Evolutionary conservation across 1,284 basidiomycete genomes (phyloP), one percentile per base, ranked within the genome.

Genomic region (Trichosporon ovoides): DNA sequence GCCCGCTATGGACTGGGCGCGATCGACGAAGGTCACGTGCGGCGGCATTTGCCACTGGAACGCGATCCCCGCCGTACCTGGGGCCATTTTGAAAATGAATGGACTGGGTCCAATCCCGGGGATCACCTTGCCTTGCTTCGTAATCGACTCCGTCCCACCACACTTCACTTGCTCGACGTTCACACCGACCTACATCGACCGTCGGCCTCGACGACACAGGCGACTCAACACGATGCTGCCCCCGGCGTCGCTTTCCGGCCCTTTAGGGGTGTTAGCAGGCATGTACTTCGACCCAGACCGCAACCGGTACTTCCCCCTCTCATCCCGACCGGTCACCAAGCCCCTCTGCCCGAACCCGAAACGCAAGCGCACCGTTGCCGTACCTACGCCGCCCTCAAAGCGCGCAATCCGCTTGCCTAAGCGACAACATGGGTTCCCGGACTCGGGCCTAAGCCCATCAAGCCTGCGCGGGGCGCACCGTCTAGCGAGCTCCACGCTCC

Each of bases 221-320:
- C n/a, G n/a, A n/a, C 3, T 10, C 38, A 13, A 22, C 38, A 22
- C 2, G 38, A 5, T 20, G 3, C 34, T 38, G 20, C 50, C 56
- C 3, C 24, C 14, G 22, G 16, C 43, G 1, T 22, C 22, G 7
- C 43, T 24, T 14, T 22, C 43, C 22, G 52, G 36, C 10, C 72
- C 72, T 2, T 64, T 76, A 1, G 76, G 76, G 18, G 16, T 56
- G 31, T 53, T 77, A 0, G 64, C 64, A 7, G 74, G 74, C 11
- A 69, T 76, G 69, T 66, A 62, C 31, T 77, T 53, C 38, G 73
- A 77, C 55, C 60, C 68, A 1, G 52, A 65, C 9, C 59, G 65
- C 24, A 68, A 68, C 28, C 58, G 69, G 13, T 77, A 77, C 56
- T 77, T 75, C 46, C 71, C 74, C 0, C 24, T 58, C 0, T 22